Conservation (phyloP, 2,329 filamentous ascomycete genomes). For the Aspergillus sp. region DNA sequence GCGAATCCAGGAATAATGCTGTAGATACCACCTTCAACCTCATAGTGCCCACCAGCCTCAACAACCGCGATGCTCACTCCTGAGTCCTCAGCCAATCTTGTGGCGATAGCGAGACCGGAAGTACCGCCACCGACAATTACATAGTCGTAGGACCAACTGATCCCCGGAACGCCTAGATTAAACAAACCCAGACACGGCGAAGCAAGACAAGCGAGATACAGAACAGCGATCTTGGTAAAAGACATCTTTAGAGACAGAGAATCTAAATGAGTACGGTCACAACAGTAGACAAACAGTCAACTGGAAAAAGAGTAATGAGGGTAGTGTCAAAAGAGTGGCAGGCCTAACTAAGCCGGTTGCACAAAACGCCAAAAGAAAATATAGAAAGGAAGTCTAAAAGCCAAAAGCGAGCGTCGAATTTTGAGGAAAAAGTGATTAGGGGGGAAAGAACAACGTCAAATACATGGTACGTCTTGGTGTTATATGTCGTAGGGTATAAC, state of each 20-base stretch:
- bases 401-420: not conserved
- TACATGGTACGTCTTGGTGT: not conserved
- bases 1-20: conserved; percentile 23
- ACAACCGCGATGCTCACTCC: conserved; percentile 26
- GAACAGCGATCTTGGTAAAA: not conserved
- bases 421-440: not conserved
- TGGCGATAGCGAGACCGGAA: not conserved
- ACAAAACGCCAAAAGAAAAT: not conserved
- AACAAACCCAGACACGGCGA: not conserved
- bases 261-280: not conserved
- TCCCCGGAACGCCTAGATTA: not conserved
- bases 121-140: conserved; percentile 5
- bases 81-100: not conserved
- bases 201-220: not conserved
- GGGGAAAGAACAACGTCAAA: not conserved
- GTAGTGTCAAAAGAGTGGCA: not conserved
- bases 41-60: conserved; percentile 31
- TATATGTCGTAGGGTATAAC: not conserved
- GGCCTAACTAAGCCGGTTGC: not conserved
- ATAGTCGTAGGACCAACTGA: conserved; percentile 3
- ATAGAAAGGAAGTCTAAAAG: not conserved
- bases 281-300: not conserved
- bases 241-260: not conserved
- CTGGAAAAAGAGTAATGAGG: not conserved
- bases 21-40: conserved; percentile 28